phyloP scores from a whole-genome alignment of 495 filamentous ascomycete species.

The Oidiodendron maius region DNA sequence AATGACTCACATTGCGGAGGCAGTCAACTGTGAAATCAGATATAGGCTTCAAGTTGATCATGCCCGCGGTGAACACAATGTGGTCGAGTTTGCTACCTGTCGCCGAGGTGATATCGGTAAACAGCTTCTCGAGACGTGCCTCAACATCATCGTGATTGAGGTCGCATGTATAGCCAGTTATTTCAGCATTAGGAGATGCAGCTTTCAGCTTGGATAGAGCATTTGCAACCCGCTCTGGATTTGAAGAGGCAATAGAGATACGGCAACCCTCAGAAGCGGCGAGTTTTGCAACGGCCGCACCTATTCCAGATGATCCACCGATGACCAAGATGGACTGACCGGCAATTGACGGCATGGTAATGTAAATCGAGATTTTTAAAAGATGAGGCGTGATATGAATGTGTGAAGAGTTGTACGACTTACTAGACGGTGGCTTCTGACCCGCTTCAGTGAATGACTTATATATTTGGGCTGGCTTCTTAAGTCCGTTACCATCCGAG shows the following conservation, averaged over 20 bases:
- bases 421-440: too few species aligned
- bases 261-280: slow-evolving; percentile 39
- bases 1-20: slow-evolving; percentile 31
- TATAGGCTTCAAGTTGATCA: slow-evolving; percentile 28
- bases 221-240: slow-evolving; percentile 29
- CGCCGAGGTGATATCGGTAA: slow-evolving; percentile 30
- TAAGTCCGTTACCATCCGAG: too few species aligned
- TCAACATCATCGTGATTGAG: slow-evolving; percentile 39
- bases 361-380: too few species aligned
- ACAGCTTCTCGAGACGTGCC: slow-evolving; percentile 37
- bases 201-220: slow-evolving; percentile 32
- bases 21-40: slow-evolving; percentile 30
- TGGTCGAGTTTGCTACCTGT: slow-evolving; percentile 40
- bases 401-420: too few species aligned
- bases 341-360: slow-evolving; percentile 5
- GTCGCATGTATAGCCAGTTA: slow-evolving; percentile 37
- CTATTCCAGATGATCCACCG: slow-evolving; percentile 37
- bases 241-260: slow-evolving; percentile 49
- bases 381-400: too few species aligned
- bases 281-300: slow-evolving; percentile 44
- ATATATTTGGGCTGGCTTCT: too few species aligned
- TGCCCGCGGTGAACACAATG: slow-evolving; percentile 53
- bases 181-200: slow-evolving; percentile 30
- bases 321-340: slow-evolving; percentile 9
- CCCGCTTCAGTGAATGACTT: too few species aligned